Base-by-base conservation (phyloP, 2,329 filamentous ascomycete genomes). In the Macrophomina tecta region DNA sequence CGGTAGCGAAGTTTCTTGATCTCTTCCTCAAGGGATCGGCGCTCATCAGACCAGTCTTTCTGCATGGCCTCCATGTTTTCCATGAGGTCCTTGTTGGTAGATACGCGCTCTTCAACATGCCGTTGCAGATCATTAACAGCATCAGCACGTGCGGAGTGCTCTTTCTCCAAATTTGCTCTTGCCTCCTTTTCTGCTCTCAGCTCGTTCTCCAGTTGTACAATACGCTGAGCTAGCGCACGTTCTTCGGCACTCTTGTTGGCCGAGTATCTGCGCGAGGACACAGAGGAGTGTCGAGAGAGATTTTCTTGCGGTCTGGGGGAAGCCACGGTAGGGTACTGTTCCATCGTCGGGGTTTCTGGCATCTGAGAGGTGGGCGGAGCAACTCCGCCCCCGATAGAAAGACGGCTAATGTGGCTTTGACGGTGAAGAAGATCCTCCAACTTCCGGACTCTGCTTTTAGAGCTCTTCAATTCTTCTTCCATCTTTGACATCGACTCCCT, bases 31-130 rank as follows among this genome's bases (percentile, higher is more conserved):
- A 98, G 83, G 9, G 89, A 91, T 73, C 91, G 92, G 46, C 95
- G 88, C 78, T 98, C 94, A 60, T 90, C 89, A 42, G 91, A 84
- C 71, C 97, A 97, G 74, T 98, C 95, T 32, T 88, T 89, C 78
- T 97, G 93, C 70, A 96, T 87, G 12, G 94, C 90, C 75, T 98
- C 93, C 82, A 99, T 92, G 74, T 99, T 99, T 70, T 92, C 90
- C 80, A 99, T 89, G 9, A 99, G 87, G 77, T 98, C 95, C 72
- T 91, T 91, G 78, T 99, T 99, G 0, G 91, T 97, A 2, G 92
- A 94, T 72, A 95, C 92, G 5, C 88, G 92, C 77, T 98, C 94
- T 69, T 95, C 89, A 69, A 97, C 86, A 72, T 89, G 90, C 73
- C 83, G 86, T 81, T 86, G 89, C 74, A 86, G 87, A 72, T 87